These are phyloP conservation scores for Sextonia rubra DNA, from an alignment of 164 flowering plant genomes.

Conservation along the genomic window DNA sequence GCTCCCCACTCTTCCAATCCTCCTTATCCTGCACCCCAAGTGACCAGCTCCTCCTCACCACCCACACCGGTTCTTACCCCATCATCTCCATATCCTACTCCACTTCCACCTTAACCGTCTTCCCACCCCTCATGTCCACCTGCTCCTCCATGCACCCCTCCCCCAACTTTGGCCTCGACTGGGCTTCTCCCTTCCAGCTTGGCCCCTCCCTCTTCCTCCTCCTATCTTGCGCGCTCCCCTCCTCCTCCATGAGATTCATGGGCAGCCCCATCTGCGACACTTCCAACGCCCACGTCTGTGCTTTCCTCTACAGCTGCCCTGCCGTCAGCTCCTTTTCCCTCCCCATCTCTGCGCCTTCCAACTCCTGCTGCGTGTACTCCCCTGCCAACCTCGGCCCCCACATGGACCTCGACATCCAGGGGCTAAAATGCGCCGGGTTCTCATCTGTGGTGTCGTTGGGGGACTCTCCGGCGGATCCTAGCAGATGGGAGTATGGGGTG, in stretches of 20 bases:
- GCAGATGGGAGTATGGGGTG: constrained; percentile 42
- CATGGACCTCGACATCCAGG: constrained; percentile 27
- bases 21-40: constrained; percentile 32
- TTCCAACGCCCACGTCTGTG: constrained; percentile 32
- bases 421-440: constrained; percentile 28
- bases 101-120: constrained; percentile 36
- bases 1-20: constrained; percentile 48
- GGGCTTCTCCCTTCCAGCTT: constrained; percentile 49
- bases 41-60: constrained; percentile 40
- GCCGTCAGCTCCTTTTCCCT: constrained; percentile 31
- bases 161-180: constrained; percentile 50
- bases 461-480: constrained; percentile 38
- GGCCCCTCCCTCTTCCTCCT: constrained; percentile 43
- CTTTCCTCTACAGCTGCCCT: constrained; percentile 40
- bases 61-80: constrained; percentile 51
- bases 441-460: constrained; percentile 36
- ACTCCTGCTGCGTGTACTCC: constrained; percentile 49
- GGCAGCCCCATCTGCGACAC: constrained; percentile 37
- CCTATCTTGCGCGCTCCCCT: constrained; percentile 33
- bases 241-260: constrained; percentile 31
- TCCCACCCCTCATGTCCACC: constrained; percentile 45
- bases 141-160: constrained; percentile 45
- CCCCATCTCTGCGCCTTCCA: constrained; percentile 30
- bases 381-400: constrained; percentile 42
- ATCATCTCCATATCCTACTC: constrained; percentile 41